Conservation (phyloP, 768 basidiomycete species). For the Lactarius tabidus region DNA sequence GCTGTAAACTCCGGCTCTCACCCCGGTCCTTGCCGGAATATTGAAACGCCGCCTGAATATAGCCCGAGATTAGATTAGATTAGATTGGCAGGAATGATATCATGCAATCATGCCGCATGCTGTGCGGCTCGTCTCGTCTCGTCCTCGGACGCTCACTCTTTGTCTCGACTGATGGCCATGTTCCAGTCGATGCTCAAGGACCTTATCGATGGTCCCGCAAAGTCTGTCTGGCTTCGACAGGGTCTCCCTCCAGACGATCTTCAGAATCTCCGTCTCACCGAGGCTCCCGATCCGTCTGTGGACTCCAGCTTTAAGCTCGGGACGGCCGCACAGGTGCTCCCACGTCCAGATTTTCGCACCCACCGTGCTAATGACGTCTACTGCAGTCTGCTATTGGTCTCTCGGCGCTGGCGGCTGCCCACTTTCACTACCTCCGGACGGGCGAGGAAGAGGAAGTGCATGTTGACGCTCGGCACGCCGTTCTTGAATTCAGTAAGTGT, state of each 20-base stretch:
- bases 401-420: conserved; percentile 49
- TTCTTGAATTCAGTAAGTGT: conserved; percentile 48
- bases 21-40: conserved; percentile 4
- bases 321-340: conserved; percentile 46
- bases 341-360: neutral
- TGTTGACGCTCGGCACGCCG: conserved; percentile 54
- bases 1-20: conserved; percentile 11
- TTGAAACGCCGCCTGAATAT: conserved; percentile 2
- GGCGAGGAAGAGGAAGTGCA: conserved; percentile 44
- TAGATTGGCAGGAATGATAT: neutral
- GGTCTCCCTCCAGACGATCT: conserved; percentile 40
- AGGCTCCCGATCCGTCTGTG: conserved; percentile 41
- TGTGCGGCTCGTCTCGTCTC: too few species aligned
- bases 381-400: conserved; percentile 46
- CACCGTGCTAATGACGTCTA: too few species aligned
- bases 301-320: conserved; percentile 55
- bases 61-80: neutral
- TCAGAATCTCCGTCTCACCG: conserved; percentile 36
- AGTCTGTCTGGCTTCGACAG: conserved; percentile 39
- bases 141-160: neutral
- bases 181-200: conserved; percentile 15
- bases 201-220: conserved; percentile 21
- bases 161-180: conserved; percentile 1
- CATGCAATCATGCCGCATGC: neutral
- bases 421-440: conserved; percentile 46